Base-by-base conservation (phyloP, 2,329 filamentous ascomycete genomes). In the Venturia effusa region DNA sequence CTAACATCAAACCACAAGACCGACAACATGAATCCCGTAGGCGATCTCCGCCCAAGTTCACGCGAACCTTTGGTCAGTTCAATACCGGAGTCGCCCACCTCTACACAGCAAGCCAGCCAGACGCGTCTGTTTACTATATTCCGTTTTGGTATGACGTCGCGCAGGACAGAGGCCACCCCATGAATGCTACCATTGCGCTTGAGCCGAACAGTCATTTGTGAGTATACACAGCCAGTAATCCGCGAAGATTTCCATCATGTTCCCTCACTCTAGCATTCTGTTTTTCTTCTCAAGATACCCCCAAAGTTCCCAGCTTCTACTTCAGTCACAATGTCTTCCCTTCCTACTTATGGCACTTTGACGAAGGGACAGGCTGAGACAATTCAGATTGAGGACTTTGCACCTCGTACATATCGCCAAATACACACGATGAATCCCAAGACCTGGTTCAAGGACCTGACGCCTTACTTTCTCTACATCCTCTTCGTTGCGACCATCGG, bases 401-500 rank as follows among this genome's bases (percentile, higher is more conserved):
- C 22, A 19, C 34, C 57, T 60, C 67, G 63, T n/a, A 64, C 65
- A 19, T 67, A 65, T 66, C 65, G 66, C 63, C 63, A 59, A 22
- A 66, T 64, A 40, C 64, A 63, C 69, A 68, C 67, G 66, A 78
- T 78, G 75, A 69, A 73, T 60, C 70, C 70, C 32, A 70, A 71
- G 37, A 70, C 74, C 24, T 77, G 73, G 72, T 72, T 77, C 68
- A 70, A 79, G 65, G 74, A 75, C 71, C 72, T 92, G 64, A 94
- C 90, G 41, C 80, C 84, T 5, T 96, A 91, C 75, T 84, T 97
- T 69, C 73, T 94, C 70, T 84, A 90, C 71, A 78, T 94, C 59
- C 83, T 97, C 64, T 77, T 86, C 66, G 81, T 92, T 65, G 85
- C 89, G 54, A 95, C 92, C 0, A 77, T 97, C 22, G 94, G 93